phyloP scores from a whole-genome alignment of 371 early-diverging fungal species.

The Actinomucor elegans region DNA sequence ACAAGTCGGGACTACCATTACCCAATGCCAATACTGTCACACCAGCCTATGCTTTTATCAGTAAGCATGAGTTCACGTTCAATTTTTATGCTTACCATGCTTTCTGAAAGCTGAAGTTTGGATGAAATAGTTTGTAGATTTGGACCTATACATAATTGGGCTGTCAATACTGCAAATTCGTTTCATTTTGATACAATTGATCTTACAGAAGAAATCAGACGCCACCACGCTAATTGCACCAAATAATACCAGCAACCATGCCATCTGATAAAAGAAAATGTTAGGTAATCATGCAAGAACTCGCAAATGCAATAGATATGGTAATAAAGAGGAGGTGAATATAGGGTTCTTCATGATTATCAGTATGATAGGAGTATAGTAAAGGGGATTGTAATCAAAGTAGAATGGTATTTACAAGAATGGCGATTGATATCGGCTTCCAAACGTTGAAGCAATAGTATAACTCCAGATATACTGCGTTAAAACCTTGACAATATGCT shows the following conservation, averaged over 20 bases:
- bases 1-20: constrained; percentile 83
- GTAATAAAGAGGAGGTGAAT: background rate
- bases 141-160: constrained; percentile 56
- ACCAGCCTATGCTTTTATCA: constrained; percentile 77
- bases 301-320: no score
- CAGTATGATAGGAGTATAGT: constrained; percentile 6
- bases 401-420: constrained; percentile 39
- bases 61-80: background rate
- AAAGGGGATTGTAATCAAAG: background rate
- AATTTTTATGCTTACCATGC: constrained; percentile 47
- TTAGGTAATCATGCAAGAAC: background rate
- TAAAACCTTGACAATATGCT: constrained; percentile 51
- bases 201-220: constrained; percentile 71
- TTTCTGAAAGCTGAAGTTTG: constrained; percentile 62
- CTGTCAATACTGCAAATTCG: no score
- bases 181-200: no score
- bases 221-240: constrained; percentile 67
- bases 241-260: constrained; percentile 50
- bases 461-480: constrained; percentile 55
- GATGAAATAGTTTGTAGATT: constrained; percentile 67
- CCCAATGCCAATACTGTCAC: constrained; percentile 86
- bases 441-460: constrained; percentile 59
- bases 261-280: constrained; percentile 14
- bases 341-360: background rate
- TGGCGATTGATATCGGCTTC: constrained; percentile 35